Evolutionary conservation across 169 alveolate genomes (phyloP), one percentile per base, ranked within the genome.

Genomic region (Plasmodium gallinaceum): DNA sequence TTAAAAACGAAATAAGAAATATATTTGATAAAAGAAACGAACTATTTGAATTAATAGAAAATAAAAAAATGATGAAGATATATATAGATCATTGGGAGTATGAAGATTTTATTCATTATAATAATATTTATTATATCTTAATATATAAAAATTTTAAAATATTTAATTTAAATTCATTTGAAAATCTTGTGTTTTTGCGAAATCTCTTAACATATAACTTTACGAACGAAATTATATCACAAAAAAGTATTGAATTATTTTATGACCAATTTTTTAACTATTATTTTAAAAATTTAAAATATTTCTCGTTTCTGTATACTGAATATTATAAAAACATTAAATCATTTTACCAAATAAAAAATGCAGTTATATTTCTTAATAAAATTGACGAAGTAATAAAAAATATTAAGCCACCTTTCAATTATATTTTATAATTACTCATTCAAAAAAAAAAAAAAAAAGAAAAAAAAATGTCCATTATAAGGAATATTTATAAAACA

Each of bases 81-180:
- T 78, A 64, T 78, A 64, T 78, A 65, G 89, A 78, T 58, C 65
- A 78, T 65, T 78, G 89, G 89, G 89, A 78, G 48, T 7, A 64
- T 16, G 89, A 78, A 78, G 76, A 65, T 46, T 32, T 78, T n/a
- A 66, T 78, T 26, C 78, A 78, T 78, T 78, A 78, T n/a, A 78
- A 78, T 65, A 78, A 58, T 51, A 78, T 78, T n/a, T 51, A 78
- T 10, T 78, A 20, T 26, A 78, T 78, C 24, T 64, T 78, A 22
- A 20, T 69, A 0, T 64, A 69, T 65, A 70, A 20, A 51, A 78
- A 64, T 78, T 58, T 26, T 32, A 20, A 78, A 46, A 65, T 65
- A 60, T 54, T 70, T 26, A 45, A 68, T 78, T 16, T 78, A 18
- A 37, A 69, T 57, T 45, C 89, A 20, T 78, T 78, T 78, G 48